phyloP scores from a whole-genome alignment of 2,329 filamentous ascomycete genomes.

The Helicocarpus griseus region DNA sequence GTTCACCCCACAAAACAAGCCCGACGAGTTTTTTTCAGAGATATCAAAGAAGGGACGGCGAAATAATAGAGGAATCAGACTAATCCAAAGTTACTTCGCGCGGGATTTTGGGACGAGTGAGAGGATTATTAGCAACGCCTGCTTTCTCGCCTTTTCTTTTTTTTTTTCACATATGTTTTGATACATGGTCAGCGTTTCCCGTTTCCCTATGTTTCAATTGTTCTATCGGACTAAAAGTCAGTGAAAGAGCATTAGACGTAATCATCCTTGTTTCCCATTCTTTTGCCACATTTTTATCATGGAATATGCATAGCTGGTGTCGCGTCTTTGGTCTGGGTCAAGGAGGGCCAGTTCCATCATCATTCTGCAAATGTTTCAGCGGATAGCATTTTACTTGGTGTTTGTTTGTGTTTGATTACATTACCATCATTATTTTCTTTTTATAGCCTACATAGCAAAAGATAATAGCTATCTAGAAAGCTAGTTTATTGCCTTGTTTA shows the following conservation, averaged over 20 bases:
- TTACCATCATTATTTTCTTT: too few species aligned
- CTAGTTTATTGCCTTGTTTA: too few species aligned
- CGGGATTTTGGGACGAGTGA: neutral
- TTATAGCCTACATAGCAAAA: too few species aligned
- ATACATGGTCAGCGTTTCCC: neutral
- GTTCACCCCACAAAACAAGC: neutral
- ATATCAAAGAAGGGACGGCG: neutral
- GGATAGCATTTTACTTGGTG: neutral
- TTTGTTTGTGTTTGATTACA: too few species aligned
- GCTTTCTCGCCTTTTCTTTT: neutral
- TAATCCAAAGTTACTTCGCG: neutral
- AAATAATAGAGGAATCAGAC: slow-evolving; percentile 1
- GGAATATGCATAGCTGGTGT: neutral
- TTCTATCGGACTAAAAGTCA: too few species aligned
- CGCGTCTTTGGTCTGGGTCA: neutral
- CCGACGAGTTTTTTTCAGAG: neutral
- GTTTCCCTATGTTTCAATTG: neutral
- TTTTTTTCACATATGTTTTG: neutral
- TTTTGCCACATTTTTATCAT: neutral
- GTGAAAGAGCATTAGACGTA: neutral
- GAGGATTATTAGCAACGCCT: neutral
- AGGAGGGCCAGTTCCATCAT: neutral
- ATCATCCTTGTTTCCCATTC: neutral
- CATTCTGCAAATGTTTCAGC: neutral
- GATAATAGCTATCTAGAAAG: too few species aligned